Evolutionary conservation across 768 basidiomycete genomes (phyloP).

Genomic region (Boletales sp.): DNA sequence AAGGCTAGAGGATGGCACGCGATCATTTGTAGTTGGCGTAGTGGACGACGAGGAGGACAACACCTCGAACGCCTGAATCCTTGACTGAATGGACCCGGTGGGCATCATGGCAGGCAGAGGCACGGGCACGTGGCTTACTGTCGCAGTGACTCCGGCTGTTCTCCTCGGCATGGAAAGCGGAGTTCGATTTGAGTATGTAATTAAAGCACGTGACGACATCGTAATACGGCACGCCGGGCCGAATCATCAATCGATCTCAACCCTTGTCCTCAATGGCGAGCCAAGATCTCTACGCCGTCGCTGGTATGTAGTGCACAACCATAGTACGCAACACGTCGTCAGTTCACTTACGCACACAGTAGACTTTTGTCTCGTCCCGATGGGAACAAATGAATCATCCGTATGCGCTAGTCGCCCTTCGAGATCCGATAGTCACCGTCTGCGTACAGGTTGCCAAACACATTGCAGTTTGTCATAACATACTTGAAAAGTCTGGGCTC

Average conservation of each 20-base stretch:
- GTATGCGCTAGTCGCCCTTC: conserved; percentile 36
- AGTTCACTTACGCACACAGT: not conserved
- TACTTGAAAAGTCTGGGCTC: conserved; percentile 81
- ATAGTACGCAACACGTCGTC: not conserved
- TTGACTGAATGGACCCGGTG: conserved; percentile 48
- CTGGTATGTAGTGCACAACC: conserved; percentile 42
- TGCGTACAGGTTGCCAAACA: conserved; percentile 62
- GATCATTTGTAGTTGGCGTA: conserved; percentile 6
- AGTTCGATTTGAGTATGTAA: too few species aligned
- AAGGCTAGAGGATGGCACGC: conserved; percentile 21
- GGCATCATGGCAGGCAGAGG: conserved; percentile 29
- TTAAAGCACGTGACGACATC: too few species aligned
- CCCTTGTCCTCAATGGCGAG: too few species aligned
- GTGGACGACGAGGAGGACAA: conserved; percentile 33
- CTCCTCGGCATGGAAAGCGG: too few species aligned
- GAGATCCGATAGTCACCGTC: conserved; percentile 1
- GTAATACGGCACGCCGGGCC: too few species aligned
- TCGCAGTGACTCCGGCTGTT: too few species aligned
- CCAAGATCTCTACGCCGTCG: conserved; percentile 69
- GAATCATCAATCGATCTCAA: too few species aligned
- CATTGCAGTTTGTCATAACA: conserved; percentile 76
- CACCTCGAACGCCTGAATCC: conserved; percentile 65
- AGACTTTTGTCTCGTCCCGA: conserved; percentile 90
- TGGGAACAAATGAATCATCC: conserved; percentile 72
- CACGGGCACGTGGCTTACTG: too few species aligned